Evolutionary conservation across 2,329 filamentous ascomycete species (phyloP), one percentile per base, ranked within the genome.

Genomic region (Botrytis cinerea): DNA sequence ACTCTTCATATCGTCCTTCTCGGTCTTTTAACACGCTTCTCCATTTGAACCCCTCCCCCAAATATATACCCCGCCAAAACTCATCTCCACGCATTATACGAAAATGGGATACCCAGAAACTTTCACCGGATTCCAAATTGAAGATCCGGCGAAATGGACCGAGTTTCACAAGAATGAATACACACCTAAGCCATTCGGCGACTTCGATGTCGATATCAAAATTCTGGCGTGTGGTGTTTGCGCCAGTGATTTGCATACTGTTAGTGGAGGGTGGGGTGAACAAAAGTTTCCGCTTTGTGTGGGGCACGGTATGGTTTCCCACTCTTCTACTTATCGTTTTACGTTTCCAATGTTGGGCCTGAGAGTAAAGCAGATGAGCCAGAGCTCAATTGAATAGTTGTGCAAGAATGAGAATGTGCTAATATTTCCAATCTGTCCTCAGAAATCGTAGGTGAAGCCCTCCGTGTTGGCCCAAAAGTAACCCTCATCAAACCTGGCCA

Each of bases 151-250:
- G 46, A 77, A 78, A 63, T 80, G 78, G 77, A 79, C 76, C 2
- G 80, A 80, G 20, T 81, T 81, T 73, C 78, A 80, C 61, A 79
- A 80, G 74, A 80, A 80, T 45, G 79, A 95, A 85, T 94, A 93
- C 85, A 88, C 90, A 78, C 90, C 95, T 74, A 96, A 97, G 85
- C 92, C 92, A 28, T 97, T 97, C 81, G 93, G 91, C 77, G 93
- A 95, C 81, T 88, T 93, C 83, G 94, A 97, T 81, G 89, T 97
- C 79, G 94, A 97, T 81, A 89, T 97, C 83, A 92, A 95, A 85
- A 91, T 97, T 79, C 90, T 94, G 77, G 91, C 89, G 81, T 95
- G 93, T 80, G 92, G 93, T 80, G 87, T 94, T 71, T 94, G 92
- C 81, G 89, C 91, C 77, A 91, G 88, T 77, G 91, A 94, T 80